Evolutionary conservation across 2,329 filamentous ascomycete species (phyloP), one percentile per base, ranked within the genome.

Genomic region (Fusarium incarnatum): DNA sequence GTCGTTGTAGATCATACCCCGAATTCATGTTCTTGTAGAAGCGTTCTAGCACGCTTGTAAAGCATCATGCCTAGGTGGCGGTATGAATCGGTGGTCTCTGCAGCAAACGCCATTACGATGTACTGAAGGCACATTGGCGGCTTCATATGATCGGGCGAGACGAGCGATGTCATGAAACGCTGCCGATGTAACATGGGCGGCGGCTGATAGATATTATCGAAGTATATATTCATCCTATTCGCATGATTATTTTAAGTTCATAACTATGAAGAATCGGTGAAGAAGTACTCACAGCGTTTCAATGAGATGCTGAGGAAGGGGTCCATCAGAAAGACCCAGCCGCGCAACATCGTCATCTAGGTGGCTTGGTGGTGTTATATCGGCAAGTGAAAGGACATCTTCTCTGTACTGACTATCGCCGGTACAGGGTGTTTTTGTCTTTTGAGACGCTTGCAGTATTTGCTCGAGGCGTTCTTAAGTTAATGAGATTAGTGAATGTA

Each of bases 61-160:
- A 64, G 34, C 2, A 13, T 2, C 27, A 34, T 47, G 6, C 60
- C 27, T 11, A 64, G 9, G 12, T 52, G 45, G n/a, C 45, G 60
- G 15, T 64, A 64, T 5, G 20, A n/a, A 8, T 50, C 37, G 12
- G 40, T 42, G 12, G 40, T 50, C 34, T 64, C 60, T 22, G 61
- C 22, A 23, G 61, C 61, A 59, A 64, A 64, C 3, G 60, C 45
- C 61, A 64, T 64, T 8, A 64, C 40, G 11, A 64, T 64, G 22
- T 64, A 64, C 37, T 64, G 61, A n/a, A 64, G 61, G 27, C 61
- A 64, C 60, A 64, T 46, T 8, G 61, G 52, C 15, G 40, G n/a
- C 25, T 65, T 64, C 45, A n/a, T 64, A 46, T 42, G 45, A 10
- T 45, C 60, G 1, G 40, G 52, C 16, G 28, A 22, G 23, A 41